These are phyloP conservation scores for Monilinia fructicola DNA, from an alignment of 2,329 filamentous ascomycete genomes.

Conservation along the genomic window DNA sequence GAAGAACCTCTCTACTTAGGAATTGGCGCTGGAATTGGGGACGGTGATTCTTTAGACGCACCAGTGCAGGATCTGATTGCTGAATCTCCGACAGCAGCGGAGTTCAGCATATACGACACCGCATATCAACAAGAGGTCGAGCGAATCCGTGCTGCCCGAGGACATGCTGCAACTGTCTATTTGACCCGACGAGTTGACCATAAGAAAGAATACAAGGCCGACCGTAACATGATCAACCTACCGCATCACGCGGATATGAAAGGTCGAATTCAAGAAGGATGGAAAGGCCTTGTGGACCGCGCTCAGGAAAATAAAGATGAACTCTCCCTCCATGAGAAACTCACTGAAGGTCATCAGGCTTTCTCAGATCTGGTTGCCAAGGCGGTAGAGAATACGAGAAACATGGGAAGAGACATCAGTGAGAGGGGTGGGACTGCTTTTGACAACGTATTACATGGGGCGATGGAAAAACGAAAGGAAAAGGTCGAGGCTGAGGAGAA, in stretches of 20 bases:
- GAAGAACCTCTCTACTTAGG: conserved; percentile 67
- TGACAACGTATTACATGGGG: conserved; percentile 28
- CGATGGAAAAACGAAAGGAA: conserved; percentile 30
- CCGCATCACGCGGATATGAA: conserved; percentile 28
- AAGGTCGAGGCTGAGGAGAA: conserved; percentile 20
- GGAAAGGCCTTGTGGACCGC: conserved; percentile 38
- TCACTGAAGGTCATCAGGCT: conserved; percentile 22
- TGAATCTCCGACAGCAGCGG: conserved; percentile 80
- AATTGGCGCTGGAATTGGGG: conserved; percentile 66
- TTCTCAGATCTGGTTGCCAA: conserved; percentile 36
- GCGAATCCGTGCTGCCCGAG: conserved; percentile 58
- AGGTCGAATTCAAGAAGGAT: conserved; percentile 35
- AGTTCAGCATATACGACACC: conserved; percentile 84
- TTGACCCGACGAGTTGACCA: conserved; percentile 51
- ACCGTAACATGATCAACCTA: conserved; percentile 37
- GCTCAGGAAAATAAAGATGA: conserved; percentile 32
- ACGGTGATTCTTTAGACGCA: conserved; percentile 44
- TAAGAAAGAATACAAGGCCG: conserved; percentile 38
- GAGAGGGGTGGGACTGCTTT: conserved; percentile 12
- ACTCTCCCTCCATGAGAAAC: conserved; percentile 21
- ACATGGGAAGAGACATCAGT: conserved; percentile 14
- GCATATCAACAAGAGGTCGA: conserved; percentile 83
- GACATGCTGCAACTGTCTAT: conserved; percentile 57
- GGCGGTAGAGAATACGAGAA: conserved; percentile 33
- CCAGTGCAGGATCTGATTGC: conserved; percentile 58